These are phyloP conservation scores for Solanum bulbocastanum DNA, from an alignment of 257 asterid species.

Conservation along the genomic window DNA sequence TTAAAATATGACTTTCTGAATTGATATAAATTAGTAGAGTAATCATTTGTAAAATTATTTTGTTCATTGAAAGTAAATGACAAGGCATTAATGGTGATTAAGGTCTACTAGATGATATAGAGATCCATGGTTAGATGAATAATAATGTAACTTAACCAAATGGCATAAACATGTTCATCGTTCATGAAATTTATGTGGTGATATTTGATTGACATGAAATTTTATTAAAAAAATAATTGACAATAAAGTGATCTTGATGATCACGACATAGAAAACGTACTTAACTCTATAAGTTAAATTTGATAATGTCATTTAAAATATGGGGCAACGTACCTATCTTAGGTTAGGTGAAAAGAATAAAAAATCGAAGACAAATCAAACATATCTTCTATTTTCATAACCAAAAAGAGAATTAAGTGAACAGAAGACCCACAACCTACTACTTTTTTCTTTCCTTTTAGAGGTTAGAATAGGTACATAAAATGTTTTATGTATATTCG, in stretches of 20 bases:
- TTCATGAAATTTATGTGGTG: not conserved
- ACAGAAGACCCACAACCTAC: not conserved
- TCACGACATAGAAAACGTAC: not conserved
- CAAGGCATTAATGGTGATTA: not conserved
- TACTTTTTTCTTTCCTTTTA: not conserved
- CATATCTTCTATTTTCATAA: not conserved
- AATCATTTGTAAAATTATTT: no score
- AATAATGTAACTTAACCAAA: not conserved
- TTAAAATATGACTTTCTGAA: not conserved
- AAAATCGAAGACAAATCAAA: not conserved
- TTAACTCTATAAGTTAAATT: not conserved
- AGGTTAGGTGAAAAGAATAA: not conserved
- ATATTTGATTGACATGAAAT: no score
- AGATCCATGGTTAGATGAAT: not conserved
- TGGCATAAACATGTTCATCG: not conserved
- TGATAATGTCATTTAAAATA: not conserved
- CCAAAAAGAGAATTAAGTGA: not conserved
- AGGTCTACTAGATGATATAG: not conserved
- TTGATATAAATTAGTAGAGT: no score
- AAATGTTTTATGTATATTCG: not conserved
- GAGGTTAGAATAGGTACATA: not conserved
- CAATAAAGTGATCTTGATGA: not conserved
- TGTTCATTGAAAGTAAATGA: not conserved
- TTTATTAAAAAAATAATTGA: no score
- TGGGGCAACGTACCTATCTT: not conserved